Percentiles rank a stretch among this genome's conserved stretches.
Evolutionary conservation across 192 early-diverging fungal genomes (phyloP).

Genomic region (Gaertneriomyces semiglobifer): DNA sequence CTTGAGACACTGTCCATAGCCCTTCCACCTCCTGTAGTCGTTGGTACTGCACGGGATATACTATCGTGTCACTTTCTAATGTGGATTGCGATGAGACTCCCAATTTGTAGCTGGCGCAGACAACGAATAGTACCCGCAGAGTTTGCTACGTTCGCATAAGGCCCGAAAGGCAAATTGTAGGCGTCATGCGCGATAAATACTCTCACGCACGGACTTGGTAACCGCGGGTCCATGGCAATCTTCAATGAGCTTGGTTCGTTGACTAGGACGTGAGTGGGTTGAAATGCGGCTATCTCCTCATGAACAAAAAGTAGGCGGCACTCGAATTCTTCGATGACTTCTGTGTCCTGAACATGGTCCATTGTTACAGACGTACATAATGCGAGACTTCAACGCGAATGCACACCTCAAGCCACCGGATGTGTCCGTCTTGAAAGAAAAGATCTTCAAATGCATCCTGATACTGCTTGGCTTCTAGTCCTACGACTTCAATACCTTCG

Average conservation of each 20-base stretch:
- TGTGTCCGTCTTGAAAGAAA: slow-evolving; percentile 1
- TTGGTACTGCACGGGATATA: slow-evolving; percentile 6
- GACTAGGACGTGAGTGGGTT: slow-evolving; percentile 26
- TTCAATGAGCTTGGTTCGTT: slow-evolving; percentile 25
- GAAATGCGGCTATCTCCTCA: slow-evolving; percentile 7
- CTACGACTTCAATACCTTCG: slow-evolving; percentile 19
- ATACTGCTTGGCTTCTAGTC: slow-evolving; percentile 18
- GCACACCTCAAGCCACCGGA: slow-evolving; percentile 16
- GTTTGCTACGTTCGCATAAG: slow-evolving; percentile 1
- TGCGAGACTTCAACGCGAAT: not conserved
- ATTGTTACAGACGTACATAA: no score
- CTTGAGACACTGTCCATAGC: slow-evolving; percentile 28
- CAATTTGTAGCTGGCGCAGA: no score
- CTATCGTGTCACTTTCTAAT: no score
- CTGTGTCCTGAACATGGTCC: not conserved
- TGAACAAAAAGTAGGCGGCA: slow-evolving; percentile 10
- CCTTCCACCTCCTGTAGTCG: slow-evolving; percentile 24
- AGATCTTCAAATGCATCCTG: not conserved
- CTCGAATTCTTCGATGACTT: slow-evolving; percentile 3
- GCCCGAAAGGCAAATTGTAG: slow-evolving; percentile 29
- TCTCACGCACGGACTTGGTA: not conserved
- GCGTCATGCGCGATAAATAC: slow-evolving; percentile 28
- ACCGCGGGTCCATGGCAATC: slow-evolving; percentile 23
- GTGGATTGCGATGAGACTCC: no score
- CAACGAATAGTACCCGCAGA: no score